Evolutionary conservation across 2,329 filamentous ascomycete genomes (phyloP).

Genomic region (Acrodontium crateriforme): DNA sequence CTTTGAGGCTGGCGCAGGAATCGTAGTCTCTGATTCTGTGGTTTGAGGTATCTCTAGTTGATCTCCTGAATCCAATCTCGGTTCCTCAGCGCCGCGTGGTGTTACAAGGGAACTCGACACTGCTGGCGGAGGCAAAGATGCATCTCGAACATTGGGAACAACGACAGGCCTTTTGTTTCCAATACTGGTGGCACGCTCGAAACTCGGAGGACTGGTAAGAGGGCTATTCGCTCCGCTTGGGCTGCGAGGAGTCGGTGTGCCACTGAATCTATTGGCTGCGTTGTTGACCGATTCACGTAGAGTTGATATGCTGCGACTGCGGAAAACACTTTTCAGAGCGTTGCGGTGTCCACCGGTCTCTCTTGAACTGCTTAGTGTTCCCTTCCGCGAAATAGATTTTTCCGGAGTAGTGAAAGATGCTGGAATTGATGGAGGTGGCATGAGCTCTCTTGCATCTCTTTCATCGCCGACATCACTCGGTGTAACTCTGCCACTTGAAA

Average conservation of each 20-base stretch:
- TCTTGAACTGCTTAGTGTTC: conserved; percentile 12
- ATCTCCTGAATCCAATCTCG: conserved; percentile 2
- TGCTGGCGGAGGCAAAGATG: conserved; percentile 19
- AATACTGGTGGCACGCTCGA: conserved; percentile 20
- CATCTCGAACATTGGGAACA: conserved; percentile 12
- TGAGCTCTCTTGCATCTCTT: conserved; percentile 4
- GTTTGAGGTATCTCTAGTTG: conserved; percentile 1
- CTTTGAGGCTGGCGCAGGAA: conserved; percentile 50
- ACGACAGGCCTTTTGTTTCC: conserved; percentile 5
- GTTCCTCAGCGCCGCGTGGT: not conserved
- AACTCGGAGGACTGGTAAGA: conserved; percentile 28
- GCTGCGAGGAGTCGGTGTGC: conserved; percentile 8
- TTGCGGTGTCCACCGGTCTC: conserved; percentile 26
- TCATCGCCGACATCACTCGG: conserved; percentile 14
- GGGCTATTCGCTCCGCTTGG: conserved; percentile 24
- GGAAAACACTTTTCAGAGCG: conserved; percentile 45
- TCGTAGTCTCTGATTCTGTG: conserved; percentile 2
- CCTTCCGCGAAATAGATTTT: conserved; percentile 7
- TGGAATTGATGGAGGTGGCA: conserved; percentile 1
- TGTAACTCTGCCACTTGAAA: conserved; percentile 22
- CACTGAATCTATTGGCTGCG: conserved; percentile 13
- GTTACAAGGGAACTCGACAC: conserved; percentile 2
- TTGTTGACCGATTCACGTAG: conserved; percentile 31
- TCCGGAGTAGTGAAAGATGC: not conserved
- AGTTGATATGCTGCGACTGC: conserved; percentile 51